Conservation (phyloP, 2,329 filamentous ascomycete genomes). For the Aureobasidium subglaciale region DNA sequence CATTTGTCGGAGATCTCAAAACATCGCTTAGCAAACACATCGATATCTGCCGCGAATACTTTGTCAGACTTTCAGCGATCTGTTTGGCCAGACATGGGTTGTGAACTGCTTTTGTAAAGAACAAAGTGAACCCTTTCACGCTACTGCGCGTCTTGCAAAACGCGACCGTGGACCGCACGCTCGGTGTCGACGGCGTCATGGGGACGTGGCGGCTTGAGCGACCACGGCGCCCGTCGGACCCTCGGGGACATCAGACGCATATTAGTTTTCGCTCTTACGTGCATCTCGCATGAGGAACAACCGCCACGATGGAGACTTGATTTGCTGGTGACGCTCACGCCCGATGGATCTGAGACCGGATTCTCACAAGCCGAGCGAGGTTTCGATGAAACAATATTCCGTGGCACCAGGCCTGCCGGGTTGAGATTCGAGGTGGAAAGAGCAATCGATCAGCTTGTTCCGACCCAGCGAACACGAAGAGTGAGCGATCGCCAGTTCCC, state of each 20-base stretch:
- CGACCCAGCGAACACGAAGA: neutral
- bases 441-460: neutral
- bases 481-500: neutral
- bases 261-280: conserved; percentile 3
- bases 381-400: neutral
- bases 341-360: neutral
- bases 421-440: neutral
- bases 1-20: neutral
- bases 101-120: neutral
- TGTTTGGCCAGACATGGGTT: neutral
- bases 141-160: neutral
- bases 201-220: neutral
- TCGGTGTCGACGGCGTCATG: conserved; percentile 2
- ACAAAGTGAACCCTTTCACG: neutral
- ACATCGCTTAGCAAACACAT: neutral
- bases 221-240: neutral
- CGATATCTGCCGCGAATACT: neutral
- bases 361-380: neutral
- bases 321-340: neutral
- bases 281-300: neutral
- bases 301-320: neutral
- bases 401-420: neutral
- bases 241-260: neutral
- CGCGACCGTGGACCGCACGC: neutral
- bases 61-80: neutral